A percentile compares a stretch with the other conserved stretches of the same genome.
Conservation (phyloP, 1,284 basidiomycete genomes). For the Moesziomyces parantarcticus region DNA sequence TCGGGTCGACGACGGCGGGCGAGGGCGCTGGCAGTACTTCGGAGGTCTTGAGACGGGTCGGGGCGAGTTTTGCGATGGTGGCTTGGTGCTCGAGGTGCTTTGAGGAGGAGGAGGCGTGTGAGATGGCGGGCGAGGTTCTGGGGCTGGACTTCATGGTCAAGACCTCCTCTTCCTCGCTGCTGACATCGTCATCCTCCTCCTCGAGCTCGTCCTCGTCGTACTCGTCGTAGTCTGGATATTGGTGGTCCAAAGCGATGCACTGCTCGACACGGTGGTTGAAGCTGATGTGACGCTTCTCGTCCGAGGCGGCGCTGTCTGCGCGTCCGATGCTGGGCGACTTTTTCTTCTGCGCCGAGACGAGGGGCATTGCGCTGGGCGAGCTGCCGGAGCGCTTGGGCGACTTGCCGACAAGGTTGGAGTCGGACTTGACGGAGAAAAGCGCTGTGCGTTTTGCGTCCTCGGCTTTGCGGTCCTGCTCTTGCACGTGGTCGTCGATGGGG, state of each 20-base stretch:
- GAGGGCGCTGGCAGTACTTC: slow-evolving; percentile 69
- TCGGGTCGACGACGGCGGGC: slow-evolving; percentile 76
- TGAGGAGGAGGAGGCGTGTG: slow-evolving; percentile 36
- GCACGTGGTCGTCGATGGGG: slow-evolving; percentile 43
- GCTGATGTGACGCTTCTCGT: slow-evolving; percentile 81
- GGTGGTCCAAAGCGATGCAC: slow-evolving; percentile 83
- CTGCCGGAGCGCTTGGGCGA: slow-evolving; percentile 37
- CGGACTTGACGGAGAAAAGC: slow-evolving; percentile 54
- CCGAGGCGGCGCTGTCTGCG: slow-evolving; percentile 33
- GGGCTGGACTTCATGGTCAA: slow-evolving; percentile 60
- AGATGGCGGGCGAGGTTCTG: slow-evolving; percentile 42
- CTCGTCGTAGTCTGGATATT: slow-evolving; percentile 57
- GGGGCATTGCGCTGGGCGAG: slow-evolving; percentile 39
- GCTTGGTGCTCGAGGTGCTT: slow-evolving; percentile 31
- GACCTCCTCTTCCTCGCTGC: slow-evolving; percentile 73
- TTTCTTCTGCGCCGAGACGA: slow-evolving; percentile 39
- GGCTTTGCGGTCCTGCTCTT: slow-evolving; percentile 52
- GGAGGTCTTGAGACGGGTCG: slow-evolving; percentile 86
- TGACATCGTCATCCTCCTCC: slow-evolving; percentile 70
- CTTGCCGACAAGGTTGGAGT: slow-evolving; percentile 49
- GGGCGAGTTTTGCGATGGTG: slow-evolving; percentile 90
- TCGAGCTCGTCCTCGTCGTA: slow-evolving; percentile 67
- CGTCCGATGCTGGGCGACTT: slow-evolving; percentile 30
- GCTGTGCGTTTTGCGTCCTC: slow-evolving; percentile 27
- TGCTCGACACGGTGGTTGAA: slow-evolving; percentile 99